Conservation (phyloP, 345 rosid species). For the Nephelium lappaceum region DNA sequence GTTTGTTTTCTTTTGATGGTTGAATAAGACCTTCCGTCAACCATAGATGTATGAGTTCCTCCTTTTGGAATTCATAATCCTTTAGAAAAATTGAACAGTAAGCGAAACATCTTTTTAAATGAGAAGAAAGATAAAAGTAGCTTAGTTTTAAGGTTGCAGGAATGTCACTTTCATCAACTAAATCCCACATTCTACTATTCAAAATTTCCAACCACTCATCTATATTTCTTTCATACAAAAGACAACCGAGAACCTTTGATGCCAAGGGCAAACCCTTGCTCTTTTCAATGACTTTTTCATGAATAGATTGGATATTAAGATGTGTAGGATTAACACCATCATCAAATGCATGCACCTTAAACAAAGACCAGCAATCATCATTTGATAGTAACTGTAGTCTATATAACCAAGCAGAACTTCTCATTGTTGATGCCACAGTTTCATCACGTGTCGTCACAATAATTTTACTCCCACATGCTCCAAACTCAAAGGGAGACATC, state of each 20-base stretch:
- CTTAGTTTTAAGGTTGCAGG: not conserved
- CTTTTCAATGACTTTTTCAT: not conserved
- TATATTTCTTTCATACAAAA: too few species aligned
- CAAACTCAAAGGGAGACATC: not conserved
- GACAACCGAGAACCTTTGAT: not conserved
- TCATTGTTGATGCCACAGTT: not conserved
- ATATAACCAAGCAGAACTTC: not conserved
- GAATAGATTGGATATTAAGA: not conserved
- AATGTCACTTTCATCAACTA: not conserved
- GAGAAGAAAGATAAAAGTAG: not conserved
- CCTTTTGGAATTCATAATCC: not conserved
- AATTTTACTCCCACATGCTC: not conserved
- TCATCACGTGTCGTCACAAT: not conserved
- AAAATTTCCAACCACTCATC: not conserved
- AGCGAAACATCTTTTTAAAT: not conserved
- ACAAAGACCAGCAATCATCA: not conserved
- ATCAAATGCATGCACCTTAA: not conserved
- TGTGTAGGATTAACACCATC: not conserved
- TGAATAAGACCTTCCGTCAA: not conserved
- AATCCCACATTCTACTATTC: not conserved
- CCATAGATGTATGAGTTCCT: not conserved
- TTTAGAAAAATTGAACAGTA: not conserved
- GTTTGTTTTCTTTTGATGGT: not conserved
- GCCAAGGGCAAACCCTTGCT: not conserved
- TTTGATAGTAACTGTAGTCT: not conserved